Evolutionary conservation across 352 stramenopile species (phyloP).

Genomic region (Pythium vanterpoolii): DNA sequence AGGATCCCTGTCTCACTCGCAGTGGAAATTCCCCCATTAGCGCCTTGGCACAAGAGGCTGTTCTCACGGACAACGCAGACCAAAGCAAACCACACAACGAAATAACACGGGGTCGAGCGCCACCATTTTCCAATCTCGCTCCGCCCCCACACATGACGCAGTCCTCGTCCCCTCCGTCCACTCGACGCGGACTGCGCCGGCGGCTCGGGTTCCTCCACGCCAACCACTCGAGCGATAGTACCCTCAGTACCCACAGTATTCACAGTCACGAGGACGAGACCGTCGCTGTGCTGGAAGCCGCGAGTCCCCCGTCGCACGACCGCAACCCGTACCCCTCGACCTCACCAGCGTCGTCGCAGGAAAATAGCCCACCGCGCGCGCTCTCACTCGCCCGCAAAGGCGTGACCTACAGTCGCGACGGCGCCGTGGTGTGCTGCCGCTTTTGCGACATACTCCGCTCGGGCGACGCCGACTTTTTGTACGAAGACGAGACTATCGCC

Average conservation of each 20-base stretch:
- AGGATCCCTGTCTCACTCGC: not conserved
- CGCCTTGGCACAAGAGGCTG: not conserved
- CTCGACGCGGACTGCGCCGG: not conserved
- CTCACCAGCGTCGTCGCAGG: constrained; percentile 23
- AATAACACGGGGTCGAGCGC: no score
- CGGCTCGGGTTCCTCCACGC: not conserved
- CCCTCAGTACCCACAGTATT: not conserved
- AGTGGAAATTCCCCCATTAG: not conserved
- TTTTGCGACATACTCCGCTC: constrained; percentile 78
- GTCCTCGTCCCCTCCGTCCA: not conserved
- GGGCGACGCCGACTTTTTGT: constrained; percentile 67
- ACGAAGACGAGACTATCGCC: constrained; percentile 69
- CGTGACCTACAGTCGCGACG: constrained; percentile 63
- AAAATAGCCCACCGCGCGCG: constrained; percentile 35
- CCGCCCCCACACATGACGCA: not conserved
- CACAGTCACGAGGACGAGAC: not conserved
- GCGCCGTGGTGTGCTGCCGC: constrained; percentile 57
- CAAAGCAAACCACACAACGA: no score
- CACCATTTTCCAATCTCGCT: not conserved
- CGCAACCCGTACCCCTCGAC: constrained; percentile 7
- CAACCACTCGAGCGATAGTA: not conserved
- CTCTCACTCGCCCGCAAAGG: constrained; percentile 53
- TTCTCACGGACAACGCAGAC: not conserved
- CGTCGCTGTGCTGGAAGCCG: not conserved
- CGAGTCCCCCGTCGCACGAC: not conserved